phyloP scores from a whole-genome alignment of 2,329 filamentous ascomycete species.

The Aspergillus sp. region DNA sequence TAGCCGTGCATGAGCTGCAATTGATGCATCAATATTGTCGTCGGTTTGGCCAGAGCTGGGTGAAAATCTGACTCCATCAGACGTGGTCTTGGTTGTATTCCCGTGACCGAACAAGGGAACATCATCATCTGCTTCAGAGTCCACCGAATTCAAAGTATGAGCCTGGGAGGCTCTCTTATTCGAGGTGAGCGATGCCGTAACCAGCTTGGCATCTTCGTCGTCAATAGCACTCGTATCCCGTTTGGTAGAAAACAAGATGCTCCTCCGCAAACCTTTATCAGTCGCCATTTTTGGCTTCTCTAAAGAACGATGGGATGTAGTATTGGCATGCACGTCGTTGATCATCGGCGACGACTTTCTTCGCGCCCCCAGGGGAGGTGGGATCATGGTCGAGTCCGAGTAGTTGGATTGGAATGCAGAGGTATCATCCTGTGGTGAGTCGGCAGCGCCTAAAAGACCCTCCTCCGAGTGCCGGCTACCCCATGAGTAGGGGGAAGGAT shows the following conservation, averaged over 20 bases:
- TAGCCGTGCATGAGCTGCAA: conserved; percentile 45
- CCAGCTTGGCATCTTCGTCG: conserved; percentile 42
- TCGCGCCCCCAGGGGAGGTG: conserved; percentile 15
- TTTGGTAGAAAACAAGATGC: conserved; percentile 28
- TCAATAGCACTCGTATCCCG: conserved; percentile 30
- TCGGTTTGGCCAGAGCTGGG: conserved; percentile 16
- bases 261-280: conserved; percentile 32
- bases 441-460: conserved; percentile 44
- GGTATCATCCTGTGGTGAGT: conserved; percentile 21
- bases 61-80: conserved; percentile 10
- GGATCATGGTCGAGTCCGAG: conserved; percentile 16
- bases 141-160: conserved; percentile 19
- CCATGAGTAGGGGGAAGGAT: conserved; percentile 53
- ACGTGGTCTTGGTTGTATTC: conserved; percentile 10
- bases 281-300: conserved; percentile 24
- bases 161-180: conserved; percentile 26
- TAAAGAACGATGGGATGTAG: conserved; percentile 33
- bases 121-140: conserved; percentile 24
- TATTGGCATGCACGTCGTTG: conserved; percentile 24
- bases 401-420: conserved; percentile 12
- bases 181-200: conserved; percentile 34
- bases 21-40: conserved; percentile 27
- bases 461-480: conserved; percentile 53
- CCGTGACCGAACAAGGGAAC: conserved; percentile 28
- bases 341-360: conserved; percentile 23